These are phyloP conservation scores for Rhododendron ferrugineum DNA, from an alignment of 148 eudicot species.

Conservation along the genomic window DNA sequence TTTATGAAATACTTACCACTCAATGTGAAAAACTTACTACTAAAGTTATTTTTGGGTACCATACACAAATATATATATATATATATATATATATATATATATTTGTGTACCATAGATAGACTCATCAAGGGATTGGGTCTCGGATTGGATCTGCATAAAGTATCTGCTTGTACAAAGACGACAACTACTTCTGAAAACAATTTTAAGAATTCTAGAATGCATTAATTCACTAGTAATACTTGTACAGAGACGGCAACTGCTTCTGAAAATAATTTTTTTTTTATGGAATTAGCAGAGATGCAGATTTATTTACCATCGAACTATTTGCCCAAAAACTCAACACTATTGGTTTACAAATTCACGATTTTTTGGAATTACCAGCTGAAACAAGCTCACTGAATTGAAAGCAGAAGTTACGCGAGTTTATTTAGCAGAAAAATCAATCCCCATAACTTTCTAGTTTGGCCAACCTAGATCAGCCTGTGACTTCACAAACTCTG, in stretches of 20 bases:
- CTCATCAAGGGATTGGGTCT: too few species aligned
- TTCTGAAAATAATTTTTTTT: neutral
- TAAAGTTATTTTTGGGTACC: too few species aligned
- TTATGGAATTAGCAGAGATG: neutral
- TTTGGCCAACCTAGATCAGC: conserved; percentile 75
- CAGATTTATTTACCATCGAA: neutral
- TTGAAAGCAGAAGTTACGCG: neutral
- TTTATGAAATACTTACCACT: too few species aligned
- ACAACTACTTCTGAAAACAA: too few species aligned
- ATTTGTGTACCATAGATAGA: too few species aligned
- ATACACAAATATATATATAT: too few species aligned
- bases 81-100: too few species aligned
- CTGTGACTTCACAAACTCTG: conserved; percentile 79
- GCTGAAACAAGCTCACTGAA: neutral
- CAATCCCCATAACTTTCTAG: conserved; percentile 31
- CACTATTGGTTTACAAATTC: neutral
- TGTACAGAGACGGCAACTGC: neutral
- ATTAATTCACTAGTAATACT: too few species aligned
- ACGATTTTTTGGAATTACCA: neutral
- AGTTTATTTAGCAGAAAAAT: neutral
- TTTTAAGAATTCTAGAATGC: neutral
- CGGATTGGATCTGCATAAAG: too few species aligned
- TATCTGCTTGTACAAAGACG: too few species aligned
- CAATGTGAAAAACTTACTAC: too few species aligned
- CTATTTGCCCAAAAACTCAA: neutral